phyloP scores from a whole-genome alignment of 1,284 basidiomycete genomes.

The Irpex sp. region DNA sequence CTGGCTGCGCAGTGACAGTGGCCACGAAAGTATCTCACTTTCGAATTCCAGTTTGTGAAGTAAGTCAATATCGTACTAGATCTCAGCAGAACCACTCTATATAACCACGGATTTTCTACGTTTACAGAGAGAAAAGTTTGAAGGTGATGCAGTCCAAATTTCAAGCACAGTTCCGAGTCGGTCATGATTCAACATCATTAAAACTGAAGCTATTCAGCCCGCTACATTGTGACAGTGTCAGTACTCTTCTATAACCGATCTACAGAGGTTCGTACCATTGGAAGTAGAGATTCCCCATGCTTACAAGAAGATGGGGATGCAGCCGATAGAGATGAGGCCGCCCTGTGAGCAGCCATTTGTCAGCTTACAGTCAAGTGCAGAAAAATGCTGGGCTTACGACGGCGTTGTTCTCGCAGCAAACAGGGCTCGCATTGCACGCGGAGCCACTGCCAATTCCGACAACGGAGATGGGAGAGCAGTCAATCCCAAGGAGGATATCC shows the following conservation, averaged over 20 bases:
- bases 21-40: too few relatives aligned
- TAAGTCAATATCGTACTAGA: too few relatives aligned
- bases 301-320: constrained; percentile 16
- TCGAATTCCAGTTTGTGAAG: too few relatives aligned
- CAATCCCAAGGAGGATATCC: background rate
- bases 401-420: constrained; percentile 23
- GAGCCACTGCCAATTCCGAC: constrained; percentile 1
- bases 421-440: constrained; percentile 6
- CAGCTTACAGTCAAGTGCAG: background rate
- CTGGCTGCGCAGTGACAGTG: too few relatives aligned
- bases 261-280: background rate
- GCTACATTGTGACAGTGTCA: too few relatives aligned
- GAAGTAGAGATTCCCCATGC: background rate
- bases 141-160: too few relatives aligned
- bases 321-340: constrained; percentile 20
- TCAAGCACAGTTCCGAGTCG: too few relatives aligned
- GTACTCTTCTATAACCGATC: background rate
- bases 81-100: too few relatives aligned
- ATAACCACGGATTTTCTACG: too few relatives aligned
- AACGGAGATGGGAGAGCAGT: constrained; percentile 17
- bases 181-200: too few relatives aligned
- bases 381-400: constrained; percentile 14
- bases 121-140: too few relatives aligned
- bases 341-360: constrained; percentile 12
- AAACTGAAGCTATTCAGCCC: too few relatives aligned